Evolutionary conservation across 768 basidiomycete genomes (phyloP).

Genomic region (Termitomyces sp.): DNA sequence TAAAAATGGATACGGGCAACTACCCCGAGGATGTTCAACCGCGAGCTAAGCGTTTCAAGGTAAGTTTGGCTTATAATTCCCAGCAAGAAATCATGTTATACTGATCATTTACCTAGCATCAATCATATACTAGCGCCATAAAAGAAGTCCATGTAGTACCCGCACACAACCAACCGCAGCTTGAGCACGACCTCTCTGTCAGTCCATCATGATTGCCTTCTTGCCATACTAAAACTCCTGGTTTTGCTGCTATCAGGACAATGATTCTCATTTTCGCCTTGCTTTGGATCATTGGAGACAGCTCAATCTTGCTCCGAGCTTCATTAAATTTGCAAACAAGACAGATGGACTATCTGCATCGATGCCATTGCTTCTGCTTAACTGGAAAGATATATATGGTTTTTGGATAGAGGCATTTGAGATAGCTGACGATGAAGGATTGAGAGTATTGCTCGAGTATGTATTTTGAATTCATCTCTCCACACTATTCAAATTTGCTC

Average conservation of each 20-base stretch:
- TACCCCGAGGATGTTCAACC: slow-evolving; percentile 20
- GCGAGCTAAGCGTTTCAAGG: slow-evolving; percentile 49
- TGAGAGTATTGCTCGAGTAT: slow-evolving; percentile 73
- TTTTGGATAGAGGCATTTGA: slow-evolving; percentile 59
- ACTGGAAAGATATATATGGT: slow-evolving; percentile 64
- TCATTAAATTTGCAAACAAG: slow-evolving; percentile 62
- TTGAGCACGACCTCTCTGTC: slow-evolving; percentile 58
- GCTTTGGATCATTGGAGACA: slow-evolving; percentile 73
- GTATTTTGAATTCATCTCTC: slow-evolving; percentile 18
- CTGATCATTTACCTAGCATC: slow-evolving; percentile 40
- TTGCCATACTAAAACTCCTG: background rate
- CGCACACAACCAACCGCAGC: slow-evolving; percentile 45
- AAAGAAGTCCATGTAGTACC: slow-evolving; percentile 72
- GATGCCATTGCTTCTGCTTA: slow-evolving; percentile 76
- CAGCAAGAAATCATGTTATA: background rate
- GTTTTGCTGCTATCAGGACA: slow-evolving; percentile 42
- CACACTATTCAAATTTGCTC: background rate
- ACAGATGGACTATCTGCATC: slow-evolving; percentile 61
- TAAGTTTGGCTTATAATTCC: slow-evolving; percentile 9
- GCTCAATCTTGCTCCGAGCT: slow-evolving; percentile 72
- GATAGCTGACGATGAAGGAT: slow-evolving; percentile 62
- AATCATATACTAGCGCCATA: slow-evolving; percentile 63
- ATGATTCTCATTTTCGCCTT: slow-evolving; percentile 73
- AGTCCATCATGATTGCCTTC: slow-evolving; percentile 18
- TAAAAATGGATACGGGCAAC: slow-evolving; percentile 10